These are phyloP conservation scores for Euphorbia tirucalli DNA, from an alignment of 345 rosid species.

Conservation along the genomic window DNA sequence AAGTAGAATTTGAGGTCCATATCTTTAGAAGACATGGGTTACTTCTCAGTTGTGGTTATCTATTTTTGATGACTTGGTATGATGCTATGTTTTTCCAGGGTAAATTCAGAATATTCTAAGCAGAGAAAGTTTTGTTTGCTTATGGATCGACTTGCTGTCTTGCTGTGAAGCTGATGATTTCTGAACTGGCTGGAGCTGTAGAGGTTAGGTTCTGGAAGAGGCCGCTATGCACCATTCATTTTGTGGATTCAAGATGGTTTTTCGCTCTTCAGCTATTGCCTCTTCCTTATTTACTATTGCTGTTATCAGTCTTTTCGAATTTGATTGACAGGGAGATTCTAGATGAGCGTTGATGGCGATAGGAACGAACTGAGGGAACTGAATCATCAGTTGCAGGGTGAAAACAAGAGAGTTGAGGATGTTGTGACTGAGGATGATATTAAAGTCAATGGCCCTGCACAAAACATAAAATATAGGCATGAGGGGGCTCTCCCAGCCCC, in stretches of 20 bases:
- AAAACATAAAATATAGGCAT: constrained; percentile 41
- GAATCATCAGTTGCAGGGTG: constrained; percentile 31
- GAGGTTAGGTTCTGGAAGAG: constrained; percentile 30
- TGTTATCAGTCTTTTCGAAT: constrained; percentile 30
- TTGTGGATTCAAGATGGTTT: constrained; percentile 26
- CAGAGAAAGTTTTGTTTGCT: constrained; percentile 1
- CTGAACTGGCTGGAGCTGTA: constrained; percentile 14
- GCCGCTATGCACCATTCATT: constrained; percentile 35
- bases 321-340: constrained; percentile 41
- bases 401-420: constrained; percentile 26
- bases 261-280: constrained; percentile 22
- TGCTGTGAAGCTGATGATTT: too few relatives aligned
- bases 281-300: constrained; percentile 14
- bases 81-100: constrained; percentile 23
- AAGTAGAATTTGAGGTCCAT: background rate
- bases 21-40: background rate
- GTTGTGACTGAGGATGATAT: constrained; percentile 26
- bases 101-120: constrained; percentile 12
- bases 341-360: constrained; percentile 49
- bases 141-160: too few relatives aligned
- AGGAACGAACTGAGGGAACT: constrained; percentile 33
- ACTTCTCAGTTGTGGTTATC: too few relatives aligned
- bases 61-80: constrained; percentile 5
- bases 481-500: constrained; percentile 34
- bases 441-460: constrained; percentile 29